Evolutionary conservation across 2,329 filamentous ascomycete species (phyloP), one percentile per base, ranked within the genome.

Genomic region (Coleophoma cylindrospora): DNA sequence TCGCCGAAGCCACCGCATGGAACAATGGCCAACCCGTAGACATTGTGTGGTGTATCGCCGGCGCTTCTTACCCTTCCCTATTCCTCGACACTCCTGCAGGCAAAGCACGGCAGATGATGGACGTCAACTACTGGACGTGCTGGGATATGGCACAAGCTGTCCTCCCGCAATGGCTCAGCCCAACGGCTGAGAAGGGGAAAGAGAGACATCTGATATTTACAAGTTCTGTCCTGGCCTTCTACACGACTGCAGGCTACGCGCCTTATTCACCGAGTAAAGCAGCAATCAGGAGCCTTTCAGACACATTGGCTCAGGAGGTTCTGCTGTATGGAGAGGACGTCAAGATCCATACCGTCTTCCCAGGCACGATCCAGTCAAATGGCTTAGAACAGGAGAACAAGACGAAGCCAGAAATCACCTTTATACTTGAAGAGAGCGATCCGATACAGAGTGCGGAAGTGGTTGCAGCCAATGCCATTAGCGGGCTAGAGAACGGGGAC

Each of bases 21-120:
- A 96, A 96, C 71, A 72, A 83, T 56, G 83, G 80, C 49, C 67
- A 73, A 21, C 68, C 84, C 27, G 89, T 89, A 0, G 92, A 97
- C 65, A 77, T 96, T 50, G 87, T 97, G 34, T 97, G 94, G 91
- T 91, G 89, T 65, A 80, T 91, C 46, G 92, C 92, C 3, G 92
- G 92, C 53, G 75, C 80, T 56, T 80, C 87, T 6, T 76, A 74
- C 14, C 91, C 91, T 0, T 77, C 81, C 34, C 84, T 95, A 54
- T 95, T 92, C 72, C 68, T 88, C 57, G 88, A 96, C 54, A 83
- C 82, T 37, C 77, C 86, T 9, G 73, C 89, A 47, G 72, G 83
- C 8, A 79, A 78, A 11, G 73, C 91, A 57, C 80, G 86, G 40
- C 74, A 77, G 56, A 89, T 95, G 67, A 96, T 96, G 89, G 89